Evolutionary conservation across 2,329 filamentous ascomycete species (phyloP).

Genomic region (Pleomassaria siparia): DNA sequence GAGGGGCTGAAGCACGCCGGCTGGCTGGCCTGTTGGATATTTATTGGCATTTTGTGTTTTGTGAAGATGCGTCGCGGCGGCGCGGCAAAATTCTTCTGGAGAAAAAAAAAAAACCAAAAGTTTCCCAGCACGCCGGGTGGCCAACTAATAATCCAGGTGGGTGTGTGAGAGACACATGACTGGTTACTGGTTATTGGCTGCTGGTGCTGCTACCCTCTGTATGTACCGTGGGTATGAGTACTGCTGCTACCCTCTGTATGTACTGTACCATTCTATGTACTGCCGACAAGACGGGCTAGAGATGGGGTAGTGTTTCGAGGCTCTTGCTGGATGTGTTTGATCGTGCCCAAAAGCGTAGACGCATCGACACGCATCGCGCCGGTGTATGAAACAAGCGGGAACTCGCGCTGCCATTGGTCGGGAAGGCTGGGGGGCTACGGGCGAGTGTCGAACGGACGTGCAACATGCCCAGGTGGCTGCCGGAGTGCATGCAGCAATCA

Average conservation of each 20-base stretch:
- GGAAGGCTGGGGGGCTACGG: slow-evolving; percentile 9
- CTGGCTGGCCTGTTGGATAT: slow-evolving; percentile 1
- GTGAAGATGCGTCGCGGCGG: neutral
- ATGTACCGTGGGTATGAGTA: neutral
- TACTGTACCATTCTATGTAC: no score
- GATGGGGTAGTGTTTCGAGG: slow-evolving; percentile 1
- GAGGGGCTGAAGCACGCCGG: neutral
- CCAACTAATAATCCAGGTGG: neutral
- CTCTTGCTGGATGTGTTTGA: slow-evolving; percentile 13
- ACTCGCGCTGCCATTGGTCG: slow-evolving; percentile 26
- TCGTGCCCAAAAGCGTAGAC: slow-evolving; percentile 38
- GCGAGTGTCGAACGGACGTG: slow-evolving; percentile 30
- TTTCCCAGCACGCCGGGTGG: neutral
- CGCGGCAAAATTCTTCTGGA: neutral
- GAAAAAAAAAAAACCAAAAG: neutral
- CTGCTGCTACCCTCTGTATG: neutral
- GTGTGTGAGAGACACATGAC: neutral
- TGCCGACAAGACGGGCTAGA: no score
- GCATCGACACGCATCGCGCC: no score
- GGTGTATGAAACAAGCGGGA: slow-evolving; percentile 33
- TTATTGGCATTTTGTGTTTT: no score
- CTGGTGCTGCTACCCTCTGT: neutral
- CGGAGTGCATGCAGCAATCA: slow-evolving; percentile 8
- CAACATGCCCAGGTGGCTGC: slow-evolving; percentile 11
- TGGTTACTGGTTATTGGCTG: neutral